Conservation (phyloP, 176 grass and related monocot genomes). For the Avena eriantha region DNA sequence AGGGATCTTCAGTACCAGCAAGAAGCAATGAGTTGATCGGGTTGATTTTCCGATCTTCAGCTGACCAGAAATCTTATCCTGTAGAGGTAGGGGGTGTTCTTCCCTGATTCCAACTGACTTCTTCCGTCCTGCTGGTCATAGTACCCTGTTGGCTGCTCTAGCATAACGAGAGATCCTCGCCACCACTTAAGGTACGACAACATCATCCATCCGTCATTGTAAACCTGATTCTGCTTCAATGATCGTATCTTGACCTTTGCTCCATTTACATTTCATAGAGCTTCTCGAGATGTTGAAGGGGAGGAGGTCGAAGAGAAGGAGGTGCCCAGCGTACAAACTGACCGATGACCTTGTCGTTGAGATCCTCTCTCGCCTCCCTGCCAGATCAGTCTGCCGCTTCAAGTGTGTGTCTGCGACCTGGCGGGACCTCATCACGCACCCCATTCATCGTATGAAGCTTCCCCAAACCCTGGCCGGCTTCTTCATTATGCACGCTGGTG, state of each 20-base stretch:
- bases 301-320: slow-evolving; percentile 15
- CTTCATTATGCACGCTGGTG: background rate
- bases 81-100: background rate
- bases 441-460: background rate
- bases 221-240: background rate
- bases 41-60: background rate
- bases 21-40: background rate
- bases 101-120: background rate
- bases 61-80: background rate
- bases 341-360: background rate
- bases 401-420: background rate
- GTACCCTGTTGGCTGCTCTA: background rate
- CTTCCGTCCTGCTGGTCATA: background rate
- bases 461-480: slow-evolving; percentile 16
- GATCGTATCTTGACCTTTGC: background rate
- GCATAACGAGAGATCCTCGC: background rate
- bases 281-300: background rate
- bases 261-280: background rate
- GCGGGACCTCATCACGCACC: slow-evolving; percentile 7
- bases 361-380: background rate
- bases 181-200: background rate
- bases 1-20: background rate
- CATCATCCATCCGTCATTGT: background rate
- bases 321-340: background rate
- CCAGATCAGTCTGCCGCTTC: background rate